Percentiles rank a stretch among this genome's conserved stretches.
These are phyloP conservation scores for Alternaria hordeiaustralica DNA, from an alignment of 2,329 filamentous ascomycete genomes.

Conservation along the genomic window DNA sequence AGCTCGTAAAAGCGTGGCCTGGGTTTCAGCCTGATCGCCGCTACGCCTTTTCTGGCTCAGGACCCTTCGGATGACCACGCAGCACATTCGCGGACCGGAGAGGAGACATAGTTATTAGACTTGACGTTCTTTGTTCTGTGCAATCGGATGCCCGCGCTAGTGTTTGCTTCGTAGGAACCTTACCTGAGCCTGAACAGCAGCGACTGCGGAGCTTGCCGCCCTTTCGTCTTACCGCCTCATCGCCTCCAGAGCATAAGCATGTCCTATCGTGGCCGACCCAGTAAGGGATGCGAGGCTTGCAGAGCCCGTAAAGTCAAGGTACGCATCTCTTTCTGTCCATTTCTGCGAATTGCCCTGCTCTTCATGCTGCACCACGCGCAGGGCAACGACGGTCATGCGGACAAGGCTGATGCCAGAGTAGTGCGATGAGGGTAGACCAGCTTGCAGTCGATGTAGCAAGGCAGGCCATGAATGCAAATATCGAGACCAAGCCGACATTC, in stretches of 20 bases:
- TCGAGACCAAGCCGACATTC: conserved; percentile 39
- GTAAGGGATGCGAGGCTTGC: conserved; percentile 46
- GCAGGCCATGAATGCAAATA: conserved; percentile 39
- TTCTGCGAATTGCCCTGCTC: neutral
- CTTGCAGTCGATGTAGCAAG: conserved; percentile 40
- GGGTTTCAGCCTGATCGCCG: conserved; percentile 7
- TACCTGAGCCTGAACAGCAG: neutral
- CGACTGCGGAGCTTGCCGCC: conserved; percentile 1
- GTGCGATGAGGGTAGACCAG: conserved; percentile 44
- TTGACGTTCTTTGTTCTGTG: neutral
- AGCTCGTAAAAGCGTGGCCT: conserved; percentile 6
- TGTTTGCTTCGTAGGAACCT: neutral
- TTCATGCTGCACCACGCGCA: neutral
- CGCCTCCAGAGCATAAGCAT: conserved; percentile 19
- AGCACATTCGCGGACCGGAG: neutral
- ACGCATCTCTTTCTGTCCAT: neutral
- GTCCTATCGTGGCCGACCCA: conserved; percentile 45
- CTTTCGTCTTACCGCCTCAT: neutral
- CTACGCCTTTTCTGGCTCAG: conserved; percentile 1
- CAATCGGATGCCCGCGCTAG: conserved; percentile 5
- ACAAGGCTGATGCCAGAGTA: conserved; percentile 15
- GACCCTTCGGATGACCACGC: conserved; percentile 5
- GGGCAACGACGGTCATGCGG: neutral
- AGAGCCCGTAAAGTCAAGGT: conserved; percentile 46
- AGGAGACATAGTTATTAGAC: neutral